A percentile compares a stretch with the other conserved stretches of the same genome.
Evolutionary conservation across 176 grass and related monocot species (phyloP).

Genomic region (Rhynchospora breviuscula): DNA sequence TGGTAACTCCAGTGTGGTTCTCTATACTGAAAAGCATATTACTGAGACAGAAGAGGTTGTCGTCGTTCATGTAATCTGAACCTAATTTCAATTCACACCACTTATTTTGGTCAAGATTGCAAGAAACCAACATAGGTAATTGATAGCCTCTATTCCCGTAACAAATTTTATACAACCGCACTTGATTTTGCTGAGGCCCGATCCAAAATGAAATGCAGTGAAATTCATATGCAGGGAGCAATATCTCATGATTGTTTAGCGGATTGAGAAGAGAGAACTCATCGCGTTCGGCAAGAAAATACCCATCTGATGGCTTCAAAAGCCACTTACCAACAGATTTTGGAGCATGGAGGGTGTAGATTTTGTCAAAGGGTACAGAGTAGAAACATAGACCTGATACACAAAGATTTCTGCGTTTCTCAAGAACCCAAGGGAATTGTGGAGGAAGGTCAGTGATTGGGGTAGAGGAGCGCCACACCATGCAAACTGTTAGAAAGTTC

Average conservation of each 20-base stretch:
- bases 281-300: not conserved
- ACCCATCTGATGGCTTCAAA: not conserved
- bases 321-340: not conserved
- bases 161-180: not conserved
- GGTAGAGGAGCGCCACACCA: no score
- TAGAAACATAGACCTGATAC: not conserved
- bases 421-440: not conserved
- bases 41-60: not conserved
- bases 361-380: not conserved
- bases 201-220: not conserved
- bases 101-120: not conserved
- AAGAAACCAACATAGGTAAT: not conserved
- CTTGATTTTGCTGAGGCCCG: not conserved
- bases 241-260: not conserved
- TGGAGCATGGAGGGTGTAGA: not conserved
- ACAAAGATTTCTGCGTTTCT: not conserved
- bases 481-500: no score
- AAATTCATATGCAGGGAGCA: not conserved
- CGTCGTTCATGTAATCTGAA: not conserved
- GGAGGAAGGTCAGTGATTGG: not conserved
- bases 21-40: not conserved
- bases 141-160: not conserved
- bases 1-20: not conserved
- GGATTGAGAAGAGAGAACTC: not conserved
- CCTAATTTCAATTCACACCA: not conserved